phyloP scores from a whole-genome alignment of 2,329 filamentous ascomycete genomes.

The Neopestalotiopsis rosae region DNA sequence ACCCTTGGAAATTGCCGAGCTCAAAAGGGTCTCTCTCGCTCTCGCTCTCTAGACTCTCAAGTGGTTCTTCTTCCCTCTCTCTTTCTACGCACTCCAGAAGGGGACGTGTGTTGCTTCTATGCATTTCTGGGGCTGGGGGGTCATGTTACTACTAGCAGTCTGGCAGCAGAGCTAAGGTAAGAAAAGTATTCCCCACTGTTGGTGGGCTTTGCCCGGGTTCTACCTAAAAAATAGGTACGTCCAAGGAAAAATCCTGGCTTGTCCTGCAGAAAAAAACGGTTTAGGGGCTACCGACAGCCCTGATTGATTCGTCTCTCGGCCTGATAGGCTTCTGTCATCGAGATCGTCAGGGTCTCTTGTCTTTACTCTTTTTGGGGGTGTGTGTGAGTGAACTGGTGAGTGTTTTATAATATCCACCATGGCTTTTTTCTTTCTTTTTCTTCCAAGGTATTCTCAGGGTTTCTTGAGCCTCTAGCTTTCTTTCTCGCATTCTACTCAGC shows the following conservation, averaged over 20 bases:
- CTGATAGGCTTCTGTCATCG: conserved; percentile 10
- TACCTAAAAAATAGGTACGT: neutral
- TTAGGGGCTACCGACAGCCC: neutral
- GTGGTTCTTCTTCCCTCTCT: too few relatives aligned
- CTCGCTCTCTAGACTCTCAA: too few relatives aligned
- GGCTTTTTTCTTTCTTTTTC: too few relatives aligned
- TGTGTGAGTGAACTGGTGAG: too few relatives aligned
- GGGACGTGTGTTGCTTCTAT: neutral
- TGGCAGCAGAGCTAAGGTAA: too few relatives aligned
- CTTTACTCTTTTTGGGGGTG: neutral
- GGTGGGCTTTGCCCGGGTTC: neutral
- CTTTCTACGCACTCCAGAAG: too few relatives aligned
- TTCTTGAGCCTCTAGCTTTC: too few relatives aligned
- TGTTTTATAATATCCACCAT: neutral
- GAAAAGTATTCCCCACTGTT: neutral
- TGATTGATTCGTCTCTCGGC: neutral
- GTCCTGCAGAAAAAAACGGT: neutral
- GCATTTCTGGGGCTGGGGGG: neutral
- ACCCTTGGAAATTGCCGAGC: too few relatives aligned
- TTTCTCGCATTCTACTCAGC: too few relatives aligned
- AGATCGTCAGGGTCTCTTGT: conserved; percentile 11
- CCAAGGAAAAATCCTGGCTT: neutral
- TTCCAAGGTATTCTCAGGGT: too few relatives aligned
- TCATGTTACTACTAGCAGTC: too few relatives aligned
- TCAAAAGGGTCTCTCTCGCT: too few relatives aligned